Evolutionary conservation across 179 eudicot species (phyloP).

Genomic region (Silene vulgaris): DNA sequence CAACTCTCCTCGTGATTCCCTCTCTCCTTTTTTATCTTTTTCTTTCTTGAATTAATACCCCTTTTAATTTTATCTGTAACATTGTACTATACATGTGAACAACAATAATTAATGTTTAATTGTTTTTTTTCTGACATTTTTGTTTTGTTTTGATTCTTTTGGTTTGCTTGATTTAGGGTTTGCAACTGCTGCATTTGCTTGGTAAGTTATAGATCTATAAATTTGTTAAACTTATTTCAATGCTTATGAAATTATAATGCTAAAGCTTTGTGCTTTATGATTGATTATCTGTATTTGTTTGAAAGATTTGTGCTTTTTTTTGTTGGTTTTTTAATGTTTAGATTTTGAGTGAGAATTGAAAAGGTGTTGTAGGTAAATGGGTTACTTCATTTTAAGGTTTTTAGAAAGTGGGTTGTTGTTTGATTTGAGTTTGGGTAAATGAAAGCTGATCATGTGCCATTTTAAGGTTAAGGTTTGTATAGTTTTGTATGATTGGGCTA

Average conservation of each 20-base stretch:
- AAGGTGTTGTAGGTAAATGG: constrained; percentile 2
- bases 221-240: neutral
- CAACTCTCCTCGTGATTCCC: neutral
- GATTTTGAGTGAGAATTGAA: constrained; percentile 5
- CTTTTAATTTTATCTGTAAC: neutral
- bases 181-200: constrained; percentile 26
- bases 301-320: neutral
- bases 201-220: constrained; percentile 43
- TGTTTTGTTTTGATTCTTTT: neutral
- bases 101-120: neutral
- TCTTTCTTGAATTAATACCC: neutral
- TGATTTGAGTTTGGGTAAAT: constrained; percentile 5
- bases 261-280: neutral
- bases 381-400: neutral
- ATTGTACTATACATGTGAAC: neutral
- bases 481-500: neutral
- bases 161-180: constrained; percentile 38
- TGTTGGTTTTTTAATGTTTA: neutral
- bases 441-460: neutral
- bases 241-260: constrained; percentile 2
- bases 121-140: neutral
- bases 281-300: neutral
- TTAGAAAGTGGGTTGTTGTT: neutral
- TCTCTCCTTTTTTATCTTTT: neutral
- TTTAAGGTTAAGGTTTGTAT: neutral